Evolutionary conservation across 2,329 filamentous ascomycete genomes (phyloP).

Genomic region (Bipolaris gigantea): DNA sequence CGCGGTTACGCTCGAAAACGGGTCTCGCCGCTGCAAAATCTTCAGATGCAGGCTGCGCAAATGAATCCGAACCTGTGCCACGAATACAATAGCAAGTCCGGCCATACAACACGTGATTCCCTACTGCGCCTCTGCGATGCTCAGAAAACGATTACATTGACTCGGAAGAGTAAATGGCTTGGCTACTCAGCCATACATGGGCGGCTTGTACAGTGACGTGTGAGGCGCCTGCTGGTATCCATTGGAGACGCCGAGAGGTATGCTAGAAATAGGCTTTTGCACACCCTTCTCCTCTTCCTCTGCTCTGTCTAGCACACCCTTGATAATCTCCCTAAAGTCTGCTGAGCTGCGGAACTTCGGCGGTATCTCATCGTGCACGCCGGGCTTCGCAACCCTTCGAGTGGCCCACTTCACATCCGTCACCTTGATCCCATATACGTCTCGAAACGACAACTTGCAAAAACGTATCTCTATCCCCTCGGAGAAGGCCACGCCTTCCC

Average conservation of each 20-base stretch:
- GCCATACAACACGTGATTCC: background rate
- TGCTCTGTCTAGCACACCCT: constrained; percentile 22
- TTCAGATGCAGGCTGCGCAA: background rate
- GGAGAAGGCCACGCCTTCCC: constrained; percentile 23
- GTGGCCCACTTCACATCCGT: constrained; percentile 25
- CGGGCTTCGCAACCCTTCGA: constrained; percentile 5
- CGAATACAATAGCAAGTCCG: background rate
- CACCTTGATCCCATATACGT: constrained; percentile 27
- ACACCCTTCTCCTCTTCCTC: constrained; percentile 8
- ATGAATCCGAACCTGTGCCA: background rate
- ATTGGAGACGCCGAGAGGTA: background rate
- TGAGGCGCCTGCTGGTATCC: background rate
- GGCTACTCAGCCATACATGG: constrained; percentile 5
- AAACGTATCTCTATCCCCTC: constrained; percentile 30
- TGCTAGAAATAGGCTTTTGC: background rate
- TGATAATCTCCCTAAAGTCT: constrained; percentile 25
- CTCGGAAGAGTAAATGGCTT: background rate
- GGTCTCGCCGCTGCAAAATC: background rate
- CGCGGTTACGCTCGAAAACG: background rate
- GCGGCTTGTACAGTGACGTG: background rate
- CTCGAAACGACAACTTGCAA: constrained; percentile 32
- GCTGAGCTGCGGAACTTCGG: constrained; percentile 8
- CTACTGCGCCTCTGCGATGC: background rate
- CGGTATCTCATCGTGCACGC: too few relatives aligned
- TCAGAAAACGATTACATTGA: background rate